Evolutionary conservation across 306 rosid species (phyloP), one percentile per base, ranked within the genome.

Genomic region (Hippophae rhamnoides): DNA sequence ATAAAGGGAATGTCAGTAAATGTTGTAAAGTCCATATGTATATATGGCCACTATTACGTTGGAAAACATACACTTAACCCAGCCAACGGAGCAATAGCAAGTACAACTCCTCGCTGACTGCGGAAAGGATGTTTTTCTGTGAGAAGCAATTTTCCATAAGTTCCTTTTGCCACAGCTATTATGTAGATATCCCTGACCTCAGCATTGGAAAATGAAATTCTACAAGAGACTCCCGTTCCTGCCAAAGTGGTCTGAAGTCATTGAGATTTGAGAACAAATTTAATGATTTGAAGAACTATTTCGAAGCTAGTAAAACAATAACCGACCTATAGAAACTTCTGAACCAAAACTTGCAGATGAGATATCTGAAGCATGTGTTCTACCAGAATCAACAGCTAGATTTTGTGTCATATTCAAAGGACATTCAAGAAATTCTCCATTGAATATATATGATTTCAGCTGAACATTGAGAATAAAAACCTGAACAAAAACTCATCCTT

Each of bases 61-160:
- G 69, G 59, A 43, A 46, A 11, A 79, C 96, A 67, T 81, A 89
- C 96, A 72, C 68, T 71, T 50, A 77, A 72, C 52, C 94, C 94
- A 8, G 94, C 94, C 74, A 89, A 69, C 67, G 94, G 94, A 49
- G 89, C 89, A 72, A 89, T 77, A 8, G 94, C 90, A 62, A 89
- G 83, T 55, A 89, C 90, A 52, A 86, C 81, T 50, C 96, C 96
- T 58, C 87, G 82, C 47, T 81, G 82, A 79, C 94, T 77, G 26
- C 83, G 82, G 67, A 89, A 89, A 63, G 96, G 94, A 69, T 83
- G 94, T 70, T 85, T 89, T 84, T 89, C 94, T 3, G 77, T 62
- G 14, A 89, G 96, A 67, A 89, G 83, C 67, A 85, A 62, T 54
- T 84, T 83, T 54, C 96, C 94, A 26, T 43, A 47, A 50, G 54